Evolutionary conservation across 2,329 filamentous ascomycete species (phyloP).

Genomic region (Trichocomaceae sp.): DNA sequence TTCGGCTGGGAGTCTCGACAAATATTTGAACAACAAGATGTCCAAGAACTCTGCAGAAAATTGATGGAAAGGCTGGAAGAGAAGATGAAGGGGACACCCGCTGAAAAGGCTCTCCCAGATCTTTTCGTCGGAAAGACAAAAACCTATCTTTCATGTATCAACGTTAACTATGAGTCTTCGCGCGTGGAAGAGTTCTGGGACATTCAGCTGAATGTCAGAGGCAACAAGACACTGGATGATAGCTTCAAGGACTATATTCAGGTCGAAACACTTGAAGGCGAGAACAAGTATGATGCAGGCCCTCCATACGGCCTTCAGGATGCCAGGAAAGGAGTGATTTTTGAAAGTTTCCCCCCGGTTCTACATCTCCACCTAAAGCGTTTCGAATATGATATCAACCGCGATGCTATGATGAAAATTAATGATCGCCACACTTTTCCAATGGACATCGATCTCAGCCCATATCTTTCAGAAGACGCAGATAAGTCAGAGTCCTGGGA

Average conservation of each 20-base stretch:
- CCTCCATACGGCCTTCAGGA: conserved; percentile 89
- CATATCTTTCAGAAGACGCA: conserved; percentile 78
- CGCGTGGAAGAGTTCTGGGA: conserved; percentile 98
- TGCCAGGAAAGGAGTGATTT: conserved; percentile 95
- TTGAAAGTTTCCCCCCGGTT: conserved; percentile 89
- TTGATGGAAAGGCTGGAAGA: conserved; percentile 96
- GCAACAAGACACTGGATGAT: conserved; percentile 85
- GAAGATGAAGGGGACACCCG: conserved; percentile 94
- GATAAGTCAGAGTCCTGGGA: conserved; percentile 83
- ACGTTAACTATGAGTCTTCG: conserved; percentile 95
- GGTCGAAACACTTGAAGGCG: conserved; percentile 92
- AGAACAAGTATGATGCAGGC: conserved; percentile 95
- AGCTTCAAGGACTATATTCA: conserved; percentile 96
- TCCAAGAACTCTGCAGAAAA: conserved; percentile 92
- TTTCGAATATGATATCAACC: conserved; percentile 94
- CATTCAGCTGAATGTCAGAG: conserved; percentile 91
- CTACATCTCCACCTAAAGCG: conserved; percentile 92
- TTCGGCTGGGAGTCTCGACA: conserved; percentile 98
- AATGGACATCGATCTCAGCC: conserved; percentile 56
- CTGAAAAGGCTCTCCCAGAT: conserved; percentile 78
- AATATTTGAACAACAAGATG: conserved; percentile 98
- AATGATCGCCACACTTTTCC: conserved; percentile 46
- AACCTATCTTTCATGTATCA: conserved; percentile 97
- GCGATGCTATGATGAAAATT: conserved; percentile 98
- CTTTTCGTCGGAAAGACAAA: conserved; percentile 98